phyloP scores from a whole-genome alignment of 2,329 filamentous ascomycete species.

The Eutypella sp. region DNA sequence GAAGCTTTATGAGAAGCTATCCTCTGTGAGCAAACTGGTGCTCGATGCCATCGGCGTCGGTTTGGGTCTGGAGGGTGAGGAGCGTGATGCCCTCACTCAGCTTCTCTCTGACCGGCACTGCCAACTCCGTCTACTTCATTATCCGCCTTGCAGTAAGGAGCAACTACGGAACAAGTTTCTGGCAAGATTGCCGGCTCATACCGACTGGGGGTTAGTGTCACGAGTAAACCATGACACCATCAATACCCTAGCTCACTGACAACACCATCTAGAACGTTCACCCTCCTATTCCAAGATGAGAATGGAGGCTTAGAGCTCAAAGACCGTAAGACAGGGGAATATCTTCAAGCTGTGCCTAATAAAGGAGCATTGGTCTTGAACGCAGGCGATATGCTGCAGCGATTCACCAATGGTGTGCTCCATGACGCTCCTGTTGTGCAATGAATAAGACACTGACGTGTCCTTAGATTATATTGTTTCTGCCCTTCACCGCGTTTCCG shows the following conservation, averaged over 20 bases:
- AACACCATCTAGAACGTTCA: conserved; percentile 33
- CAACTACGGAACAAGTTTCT: conserved; percentile 14
- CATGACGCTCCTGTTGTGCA: background rate
- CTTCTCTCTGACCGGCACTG: conserved; percentile 12
- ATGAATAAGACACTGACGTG: background rate
- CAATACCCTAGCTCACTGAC: background rate
- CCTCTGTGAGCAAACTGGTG: conserved; percentile 7
- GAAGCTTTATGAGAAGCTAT: conserved; percentile 23
- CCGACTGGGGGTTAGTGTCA: conserved; percentile 42
- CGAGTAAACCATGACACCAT: background rate
- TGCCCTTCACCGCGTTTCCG: conserved; percentile 16
- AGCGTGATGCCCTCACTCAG: conserved; percentile 1
- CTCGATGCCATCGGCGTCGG: conserved; percentile 12
- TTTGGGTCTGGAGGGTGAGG: conserved; percentile 6
- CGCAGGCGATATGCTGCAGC: conserved; percentile 21
- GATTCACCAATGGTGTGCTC: conserved; percentile 19
- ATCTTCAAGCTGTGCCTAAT: conserved; percentile 13
- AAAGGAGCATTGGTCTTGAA: conserved; percentile 20
- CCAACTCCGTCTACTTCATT: conserved; percentile 16
- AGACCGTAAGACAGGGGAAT: conserved; percentile 24
- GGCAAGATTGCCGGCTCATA: conserved; percentile 40
- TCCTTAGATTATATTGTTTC: conserved; percentile 20
- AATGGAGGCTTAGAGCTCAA: conserved; percentile 47
- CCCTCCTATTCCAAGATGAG: conserved; percentile 50
- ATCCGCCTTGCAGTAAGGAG: conserved; percentile 15